Evolutionary conservation across 345 rosid species (phyloP), one percentile per base, ranked within the genome.

Genomic region (Streptanthus diversifolius): DNA sequence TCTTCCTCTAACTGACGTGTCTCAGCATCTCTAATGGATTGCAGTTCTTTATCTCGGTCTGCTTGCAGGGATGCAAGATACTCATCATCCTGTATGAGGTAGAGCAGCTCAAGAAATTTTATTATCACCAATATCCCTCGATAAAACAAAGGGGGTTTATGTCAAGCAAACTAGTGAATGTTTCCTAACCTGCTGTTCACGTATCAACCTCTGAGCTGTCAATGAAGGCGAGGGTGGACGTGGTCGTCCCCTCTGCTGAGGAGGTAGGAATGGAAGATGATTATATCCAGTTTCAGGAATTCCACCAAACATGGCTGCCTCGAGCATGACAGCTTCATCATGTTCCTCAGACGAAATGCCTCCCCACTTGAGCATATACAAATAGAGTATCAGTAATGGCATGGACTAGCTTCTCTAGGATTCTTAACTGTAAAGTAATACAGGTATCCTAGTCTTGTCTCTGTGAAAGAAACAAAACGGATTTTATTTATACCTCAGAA

Each of bases 271-370:
- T 30, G 73, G 73, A 58, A 35, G 55, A 72, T 60, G 76, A 72
- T 77, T 72, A 74, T 90, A 95, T 65, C 83, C 91, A 68, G 87
- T 74, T 68, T 92, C 99, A 74, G 99, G 96, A 72, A 95, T 79
- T 69, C 99, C 99, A 72, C 99, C 99, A 64, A 95, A 95, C 97
- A 95, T 95, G 73, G 99, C 99, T 80, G 99, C 98, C 80, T 95
- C 99, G 29, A 95, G 99, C 99, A 95, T 95, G 66, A 95, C 98
- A 45, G 99, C 98, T 74, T 95, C 99, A 82, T 92, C 99, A 76
- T 92, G 99, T 77, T 95, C 99, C 87, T 80, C 88, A 1, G 99
- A 90, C 51, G 99, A 95, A 63, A 95, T 88, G 85, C 98, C 97
- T 72, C 99, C 99, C 98, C 99, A 95, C 99, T 95, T 71, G 66